These are phyloP conservation scores for Alnus glutinosa DNA, from an alignment of 306 rosid species.

Conservation along the genomic window DNA sequence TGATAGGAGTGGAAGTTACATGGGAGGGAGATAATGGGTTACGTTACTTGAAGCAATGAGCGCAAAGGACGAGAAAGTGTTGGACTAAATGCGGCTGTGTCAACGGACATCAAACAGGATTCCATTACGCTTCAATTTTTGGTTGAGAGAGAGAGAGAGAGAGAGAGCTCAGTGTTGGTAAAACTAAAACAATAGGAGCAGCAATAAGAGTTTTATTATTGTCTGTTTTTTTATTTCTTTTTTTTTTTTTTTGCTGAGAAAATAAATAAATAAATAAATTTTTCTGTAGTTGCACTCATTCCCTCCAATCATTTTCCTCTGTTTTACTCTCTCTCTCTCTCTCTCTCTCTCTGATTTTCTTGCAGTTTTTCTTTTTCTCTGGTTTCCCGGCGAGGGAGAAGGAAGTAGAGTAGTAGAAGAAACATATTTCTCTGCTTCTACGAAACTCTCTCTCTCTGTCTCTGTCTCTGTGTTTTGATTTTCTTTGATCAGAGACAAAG, in stretches of 20 bases:
- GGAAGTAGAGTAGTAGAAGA: constrained; percentile 91
- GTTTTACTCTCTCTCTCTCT: not conserved
- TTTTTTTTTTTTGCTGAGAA: not conserved
- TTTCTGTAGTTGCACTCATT: constrained; percentile 36
- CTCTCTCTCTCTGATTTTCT: constrained; percentile 6
- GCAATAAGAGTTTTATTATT: not conserved
- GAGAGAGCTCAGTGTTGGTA: not conserved
- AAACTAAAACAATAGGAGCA: too few relatives aligned
- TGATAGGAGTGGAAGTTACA: too few relatives aligned
- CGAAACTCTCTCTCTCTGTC: constrained; percentile 51
- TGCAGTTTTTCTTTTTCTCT: constrained; percentile 34
- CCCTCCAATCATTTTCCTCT: constrained; percentile 75
- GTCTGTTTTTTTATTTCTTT: not conserved
- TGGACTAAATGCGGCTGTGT: constrained; percentile 33
- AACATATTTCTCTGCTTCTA: constrained; percentile 85
- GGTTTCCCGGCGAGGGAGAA: constrained; percentile 74
- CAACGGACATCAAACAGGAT: constrained; percentile 64
- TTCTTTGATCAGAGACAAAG: constrained; percentile 40
- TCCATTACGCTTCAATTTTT: constrained; percentile 47
- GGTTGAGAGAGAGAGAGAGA: not conserved
- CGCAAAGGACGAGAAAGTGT: constrained; percentile 25
- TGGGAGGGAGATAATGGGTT: too few relatives aligned
- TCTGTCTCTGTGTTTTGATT: not conserved
- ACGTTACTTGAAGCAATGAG: too few relatives aligned
- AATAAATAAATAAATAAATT: constrained; percentile 1